Evolutionary conservation across 2,329 filamentous ascomycete species (phyloP), one percentile per base, ranked within the genome.

Genomic region (Chrysoporthe puriensis): DNA sequence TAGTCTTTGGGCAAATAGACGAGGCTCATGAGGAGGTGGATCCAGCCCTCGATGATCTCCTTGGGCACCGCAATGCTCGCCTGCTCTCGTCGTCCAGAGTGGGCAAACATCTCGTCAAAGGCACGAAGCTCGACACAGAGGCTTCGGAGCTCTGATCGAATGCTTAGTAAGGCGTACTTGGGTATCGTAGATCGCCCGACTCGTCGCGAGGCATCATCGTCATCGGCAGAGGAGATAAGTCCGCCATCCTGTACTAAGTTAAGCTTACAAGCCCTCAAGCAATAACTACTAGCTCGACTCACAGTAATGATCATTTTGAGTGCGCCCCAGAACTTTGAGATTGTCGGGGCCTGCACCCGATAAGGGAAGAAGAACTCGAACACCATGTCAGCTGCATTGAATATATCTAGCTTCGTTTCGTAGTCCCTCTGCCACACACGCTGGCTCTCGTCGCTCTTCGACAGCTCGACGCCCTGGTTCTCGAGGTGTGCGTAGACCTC

Each of bases 381-480:
- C 21, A 52, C n/a, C 7, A 13, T 4, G 14, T 26, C n/a, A 13
- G 9, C 42, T 79, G n/a, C n/a, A 4, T 52, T 52, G 48, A 52
- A 52, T 8, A 52, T 13, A 52, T 52, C 48, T 13, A 52, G n/a
- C n/a, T 52, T 52, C 3, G n/a, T 9, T 52, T 52, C 48, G 48
- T 52, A 52, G 48, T 52, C 48, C n/a, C 21, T 21, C 21, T 21
- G 21, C 21, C 21, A 21, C 21, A 21, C 21, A 1, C 21, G 21
- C 21, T 52, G 48, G 48, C 9, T 52, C 9, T 52, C 48, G 11
- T 52, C 21, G 21, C 21, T 21, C 21, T 21, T 21, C 21, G 21
- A 21, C 1, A 21, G 21, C 21, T 21, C 21, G 21, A 21, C 21
- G 21, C 21, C 21, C 21, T 21, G 21, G 21, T 21, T 21, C 21